Base-by-base conservation (phyloP, 2,329 filamentous ascomycete genomes). In the Huntiella decipiens region DNA sequence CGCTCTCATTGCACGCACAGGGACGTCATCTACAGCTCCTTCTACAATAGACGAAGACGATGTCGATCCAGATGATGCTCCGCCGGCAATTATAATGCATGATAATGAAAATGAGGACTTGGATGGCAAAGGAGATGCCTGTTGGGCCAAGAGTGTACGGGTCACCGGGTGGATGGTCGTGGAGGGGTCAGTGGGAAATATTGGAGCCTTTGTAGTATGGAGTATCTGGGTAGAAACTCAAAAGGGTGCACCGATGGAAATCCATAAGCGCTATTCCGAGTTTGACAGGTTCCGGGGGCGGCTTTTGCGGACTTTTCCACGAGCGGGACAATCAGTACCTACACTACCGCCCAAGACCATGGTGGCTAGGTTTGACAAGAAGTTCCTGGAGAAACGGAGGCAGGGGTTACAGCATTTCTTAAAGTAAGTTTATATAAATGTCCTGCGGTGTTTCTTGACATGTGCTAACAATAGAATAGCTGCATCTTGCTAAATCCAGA, bases 201-300 rank as follows among this genome's bases (percentile, higher is more conserved):
- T 76, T 22, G 88, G 88, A n/a, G 82, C 87, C 2, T 98, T 96
- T 63, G 84, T 95, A 1, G 86, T 94, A 5, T 98, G 84, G 83
- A 91, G 85, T 57, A 86, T 91, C 56, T 76, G 71, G 41, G 83
- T 98, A 38, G 78, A 91, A 59, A 95, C 86, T 3, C 65, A 96
- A 43, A 80, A 77, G 73, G 73, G 74, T 37, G 69, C 70, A 49
- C 67, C 64, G 41, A 76, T 79, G 63, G 68, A 70, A 51, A 73
- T 79, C 52, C 66, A 74, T 49, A 79, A 79, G 57, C 71, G 87
- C 58, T 96, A 95, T 61, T 95, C 87, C 0, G 88, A 96, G 59
- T 96, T 96, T 57, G 85, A 92, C 59, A 76, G 82, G 47, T 71
- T 98, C 50, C 74, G 86, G 45, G 64, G 70, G 43, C 76, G 77